Percentiles rank a stretch among this genome's conserved stretches.
Evolutionary conservation across 2,329 filamentous ascomycete species (phyloP).

Genomic region (Boeremia exigua): DNA sequence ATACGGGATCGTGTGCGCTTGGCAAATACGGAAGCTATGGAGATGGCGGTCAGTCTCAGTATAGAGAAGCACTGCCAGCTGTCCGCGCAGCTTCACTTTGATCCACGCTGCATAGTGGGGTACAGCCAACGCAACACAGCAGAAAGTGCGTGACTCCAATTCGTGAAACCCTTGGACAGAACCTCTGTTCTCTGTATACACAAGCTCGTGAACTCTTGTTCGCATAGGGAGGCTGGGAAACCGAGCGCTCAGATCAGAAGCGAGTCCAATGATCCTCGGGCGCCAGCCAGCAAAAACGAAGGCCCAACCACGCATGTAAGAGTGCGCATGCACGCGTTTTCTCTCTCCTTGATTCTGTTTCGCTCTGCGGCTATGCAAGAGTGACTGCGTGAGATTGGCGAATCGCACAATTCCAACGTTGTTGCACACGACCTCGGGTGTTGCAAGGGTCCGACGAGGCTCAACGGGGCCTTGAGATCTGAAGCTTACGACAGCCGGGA

Average conservation of each 20-base stretch:
- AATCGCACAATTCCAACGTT: constrained; percentile 9
- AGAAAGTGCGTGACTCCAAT: constrained; percentile 5
- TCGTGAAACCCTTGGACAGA: constrained; percentile 2
- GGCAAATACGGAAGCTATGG: constrained; percentile 9
- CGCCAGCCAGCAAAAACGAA: constrained; percentile 28
- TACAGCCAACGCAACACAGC: constrained; percentile 14
- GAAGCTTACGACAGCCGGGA: constrained; percentile 4
- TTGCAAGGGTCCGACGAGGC: constrained; percentile 7
- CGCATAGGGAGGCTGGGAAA: constrained; percentile 18
- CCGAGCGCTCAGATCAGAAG: constrained; percentile 19
- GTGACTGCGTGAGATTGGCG: constrained; percentile 14
- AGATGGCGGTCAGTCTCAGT: constrained; percentile 19
- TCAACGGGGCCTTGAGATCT: not conserved
- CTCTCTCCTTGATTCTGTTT: constrained; percentile 15
- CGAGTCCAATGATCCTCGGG: constrained; percentile 30
- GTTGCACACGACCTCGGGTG: constrained; percentile 5
- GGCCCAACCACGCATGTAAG: constrained; percentile 38
- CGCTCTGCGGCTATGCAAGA: constrained; percentile 12
- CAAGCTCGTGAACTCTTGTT: constrained; percentile 12
- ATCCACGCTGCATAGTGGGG: constrained; percentile 11
- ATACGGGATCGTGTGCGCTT: constrained; percentile 16
- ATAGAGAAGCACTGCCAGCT: constrained; percentile 18
- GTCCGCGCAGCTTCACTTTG: constrained; percentile 17
- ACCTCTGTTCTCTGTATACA: constrained; percentile 8
- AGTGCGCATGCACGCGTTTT: constrained; percentile 24